Percentiles rank a stretch among this genome's conserved stretches.
Conservation (phyloP, 345 rosid species). For the Lumnitzera littorea region DNA sequence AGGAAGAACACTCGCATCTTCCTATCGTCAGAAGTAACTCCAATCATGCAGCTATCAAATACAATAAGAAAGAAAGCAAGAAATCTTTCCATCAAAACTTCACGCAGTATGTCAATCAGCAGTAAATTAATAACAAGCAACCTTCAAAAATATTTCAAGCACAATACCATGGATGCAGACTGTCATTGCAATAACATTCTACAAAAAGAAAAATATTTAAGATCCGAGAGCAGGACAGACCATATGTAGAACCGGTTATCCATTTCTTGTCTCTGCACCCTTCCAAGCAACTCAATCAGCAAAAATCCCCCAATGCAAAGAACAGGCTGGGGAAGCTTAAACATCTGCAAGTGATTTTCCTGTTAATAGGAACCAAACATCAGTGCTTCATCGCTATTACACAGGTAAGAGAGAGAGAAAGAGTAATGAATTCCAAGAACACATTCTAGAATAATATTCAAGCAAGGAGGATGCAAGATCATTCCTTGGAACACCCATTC, state of each 20-base stretch:
- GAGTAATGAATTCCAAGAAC: background rate
- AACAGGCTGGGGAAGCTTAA: conserved; percentile 82
- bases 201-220: background rate
- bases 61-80: too few species aligned
- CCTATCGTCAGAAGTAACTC: too few species aligned
- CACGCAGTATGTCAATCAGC: too few species aligned
- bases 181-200: background rate
- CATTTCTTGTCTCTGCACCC: conserved; percentile 79
- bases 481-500: background rate
- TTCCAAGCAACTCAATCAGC: conserved; percentile 75
- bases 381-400: background rate
- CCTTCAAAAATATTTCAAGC: too few species aligned
- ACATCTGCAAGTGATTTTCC: conserved; percentile 69
- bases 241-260: conserved; percentile 83
- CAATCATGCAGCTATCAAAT: too few species aligned
- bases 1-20: too few species aligned
- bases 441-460: background rate
- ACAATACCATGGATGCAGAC: background rate
- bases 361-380: conserved; percentile 21
- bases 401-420: background rate
- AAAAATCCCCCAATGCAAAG: conserved; percentile 78
- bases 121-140: too few species aligned
- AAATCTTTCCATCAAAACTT: too few species aligned
- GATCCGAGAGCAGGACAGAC: conserved; percentile 23
- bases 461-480: background rate